Base-by-base conservation (phyloP, 2,329 filamentous ascomycete species). In the Diaporthe sp. region DNA sequence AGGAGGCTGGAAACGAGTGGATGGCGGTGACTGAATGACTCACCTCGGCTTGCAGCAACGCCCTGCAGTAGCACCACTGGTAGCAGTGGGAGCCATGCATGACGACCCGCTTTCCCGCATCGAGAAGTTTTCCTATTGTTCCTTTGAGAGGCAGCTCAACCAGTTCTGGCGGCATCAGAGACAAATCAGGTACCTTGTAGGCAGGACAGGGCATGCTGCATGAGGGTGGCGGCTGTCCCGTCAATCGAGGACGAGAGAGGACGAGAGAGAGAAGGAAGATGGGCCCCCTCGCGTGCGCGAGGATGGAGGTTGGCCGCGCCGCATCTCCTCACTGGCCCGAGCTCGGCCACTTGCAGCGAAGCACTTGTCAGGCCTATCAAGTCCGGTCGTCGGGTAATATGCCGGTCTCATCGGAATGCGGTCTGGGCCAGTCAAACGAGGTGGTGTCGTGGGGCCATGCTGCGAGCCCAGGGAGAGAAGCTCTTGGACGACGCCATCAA, bases 11-110 rank as follows among this genome's bases (percentile, higher is more conserved):
- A 75, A 76, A 71, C 75, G 75, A 76, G 70, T 76, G 75, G 75
- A 71, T 76, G 75, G 73, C 70, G 73, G 75, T 76, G 75, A 76
- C 73, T 68, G 56, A 73, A 69, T 75, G 74, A 75, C 68, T 75
- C 74, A 75, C 74, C 74, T 74, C 61, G 74, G 68, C 72, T 37
- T 72, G 74, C 72, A 74, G 68, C 59, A 63, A 63, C 72, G 74
- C 61, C 74, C 72, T 75, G 74, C 74, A 75, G 74, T 74, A 75
- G 74, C 71, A 71, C 70, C 70, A 71, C 44, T 53, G 47, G 50
- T 44, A 39, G 63, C n/a, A 68, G n/a, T 70, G 66, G 66, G 37
- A 56, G 50, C 66, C 27, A 30, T 61, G 73, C 73, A 73, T 75
- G 66, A 59, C 35, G 69, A 44, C 72, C 74, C 74, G 69, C 61